Evolutionary conservation across 352 stramenopile species (phyloP), one percentile per base, ranked within the genome.

Genomic region (Blastocystis sp.): DNA sequence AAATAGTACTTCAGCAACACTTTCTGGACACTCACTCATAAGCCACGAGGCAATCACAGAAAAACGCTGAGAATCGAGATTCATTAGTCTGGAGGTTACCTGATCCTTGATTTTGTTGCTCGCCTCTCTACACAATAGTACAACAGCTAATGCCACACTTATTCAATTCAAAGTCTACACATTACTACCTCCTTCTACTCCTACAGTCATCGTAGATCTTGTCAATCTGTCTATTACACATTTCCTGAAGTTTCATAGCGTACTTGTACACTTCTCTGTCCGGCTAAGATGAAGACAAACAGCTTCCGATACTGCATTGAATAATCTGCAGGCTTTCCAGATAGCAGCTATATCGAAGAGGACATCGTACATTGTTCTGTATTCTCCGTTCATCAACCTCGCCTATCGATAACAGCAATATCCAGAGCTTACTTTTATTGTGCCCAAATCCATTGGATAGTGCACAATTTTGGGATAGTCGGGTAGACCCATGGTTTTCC

Each of bases 371-470:
- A 84, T 66, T 26, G 26, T 37, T 3, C 2, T 55, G 73, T 84
- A 84, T 7, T 66, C 15, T 7, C 50, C 50, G 15, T 26, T 64
- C n/a, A 66, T 34, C 20, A 84, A 18, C 53, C 43, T 64, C 3
- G 26, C 41, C 73, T 84, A 80, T 29, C n/a, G 2, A 6, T 15
- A 3, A 66, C 20, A 8, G 26, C 45, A 13, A 26, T 9, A 18
- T 68, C 6, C 13, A 53, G 18, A 43, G 50, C 37, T 13, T 68
- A 84, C 73, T 7, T 68, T 20, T 20, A 84, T 66, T 6, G 73
- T 84, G 13, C 47, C 50, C 4, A 84, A 45, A 84, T 84, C 73
- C 73, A 84, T 84, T 26, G 73, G 73, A 84, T 84, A 84, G 23
- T 50, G 37, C 1, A 84, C 53, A 39, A 84, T 43, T 26, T 50